phyloP scores from a whole-genome alignment of 2,329 filamentous ascomycete species.

The Beauveria bassiana region DNA sequence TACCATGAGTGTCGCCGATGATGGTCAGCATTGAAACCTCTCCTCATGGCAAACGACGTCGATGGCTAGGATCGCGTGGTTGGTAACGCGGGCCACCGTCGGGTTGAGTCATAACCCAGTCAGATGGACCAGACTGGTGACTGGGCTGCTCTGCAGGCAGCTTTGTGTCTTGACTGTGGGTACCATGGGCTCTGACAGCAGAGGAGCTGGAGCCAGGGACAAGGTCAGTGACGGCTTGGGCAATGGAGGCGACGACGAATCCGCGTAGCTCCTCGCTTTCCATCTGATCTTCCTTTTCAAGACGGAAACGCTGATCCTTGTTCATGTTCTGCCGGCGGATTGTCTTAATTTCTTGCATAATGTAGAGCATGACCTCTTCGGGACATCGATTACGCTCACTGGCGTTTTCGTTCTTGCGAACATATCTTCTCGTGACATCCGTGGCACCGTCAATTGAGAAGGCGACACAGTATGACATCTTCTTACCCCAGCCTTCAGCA shows the following conservation, averaged over 20 bases:
- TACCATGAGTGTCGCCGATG: slow-evolving; percentile 6
- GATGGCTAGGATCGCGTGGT: slow-evolving; percentile 38
- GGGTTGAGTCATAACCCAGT: slow-evolving; percentile 44
- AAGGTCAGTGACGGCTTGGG: slow-evolving; percentile 63
- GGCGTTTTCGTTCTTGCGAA: slow-evolving; percentile 64
- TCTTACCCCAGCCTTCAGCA: slow-evolving; percentile 90
- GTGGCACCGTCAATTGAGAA: slow-evolving; percentile 83
- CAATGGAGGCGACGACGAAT: slow-evolving; percentile 66
- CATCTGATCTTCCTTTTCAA: slow-evolving; percentile 71
- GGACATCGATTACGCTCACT: slow-evolving; percentile 71
- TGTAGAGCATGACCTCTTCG: slow-evolving; percentile 84
- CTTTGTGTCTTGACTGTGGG: slow-evolving; percentile 48
- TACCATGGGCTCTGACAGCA: slow-evolving; percentile 16
- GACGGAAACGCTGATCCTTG: slow-evolving; percentile 75
- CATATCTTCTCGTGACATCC: slow-evolving; percentile 59
- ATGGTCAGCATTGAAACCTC: not conserved
- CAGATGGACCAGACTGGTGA: slow-evolving; percentile 41
- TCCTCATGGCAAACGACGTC: slow-evolving; percentile 27
- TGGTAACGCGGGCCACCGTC: slow-evolving; percentile 32
- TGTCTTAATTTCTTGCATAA: slow-evolving; percentile 83
- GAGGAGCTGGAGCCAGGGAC: slow-evolving; percentile 40
- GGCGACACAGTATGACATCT: slow-evolving; percentile 93
- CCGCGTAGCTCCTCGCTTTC: slow-evolving; percentile 69
- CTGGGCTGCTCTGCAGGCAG: slow-evolving; percentile 52
- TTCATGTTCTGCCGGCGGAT: slow-evolving; percentile 75